phyloP scores from a whole-genome alignment of 768 basidiomycete species.

The Lactarius hatsudake region DNA sequence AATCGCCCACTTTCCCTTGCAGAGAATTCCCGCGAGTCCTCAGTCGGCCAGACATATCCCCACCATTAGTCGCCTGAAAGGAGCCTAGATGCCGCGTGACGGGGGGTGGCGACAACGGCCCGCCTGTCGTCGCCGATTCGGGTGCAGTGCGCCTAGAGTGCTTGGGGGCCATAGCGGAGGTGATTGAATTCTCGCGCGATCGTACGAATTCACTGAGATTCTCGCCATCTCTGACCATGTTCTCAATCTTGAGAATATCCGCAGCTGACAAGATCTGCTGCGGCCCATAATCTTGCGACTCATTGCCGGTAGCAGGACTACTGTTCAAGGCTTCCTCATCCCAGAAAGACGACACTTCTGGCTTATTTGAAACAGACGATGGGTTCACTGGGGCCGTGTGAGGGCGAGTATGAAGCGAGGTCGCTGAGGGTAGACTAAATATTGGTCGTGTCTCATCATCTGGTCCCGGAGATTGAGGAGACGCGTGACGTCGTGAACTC shows the following conservation, averaged over 20 bases:
- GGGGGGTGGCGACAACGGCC: constrained; percentile 10
- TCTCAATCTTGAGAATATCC: constrained; percentile 61
- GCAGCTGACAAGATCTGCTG: constrained; percentile 68
- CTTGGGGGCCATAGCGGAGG: constrained; percentile 19
- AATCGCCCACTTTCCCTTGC: background rate
- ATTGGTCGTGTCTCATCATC: constrained; percentile 58
- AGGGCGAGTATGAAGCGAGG: constrained; percentile 3
- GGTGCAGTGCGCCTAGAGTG: background rate
- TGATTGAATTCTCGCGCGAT: constrained; percentile 16
- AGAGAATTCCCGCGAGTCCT: constrained; percentile 14
- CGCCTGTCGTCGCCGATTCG: background rate
- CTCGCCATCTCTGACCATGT: constrained; percentile 40
- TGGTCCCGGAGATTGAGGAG: constrained; percentile 41
- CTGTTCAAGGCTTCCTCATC: constrained; percentile 43
- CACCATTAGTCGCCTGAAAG: background rate
- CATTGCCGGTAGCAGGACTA: constrained; percentile 38
- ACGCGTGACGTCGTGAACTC: constrained; percentile 47
- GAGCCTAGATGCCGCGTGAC: constrained; percentile 6
- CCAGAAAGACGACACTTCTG: constrained; percentile 41
- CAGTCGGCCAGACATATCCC: background rate
- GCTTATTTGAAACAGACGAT: background rate
- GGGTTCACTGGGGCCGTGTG: constrained; percentile 7
- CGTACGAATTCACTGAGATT: constrained; percentile 16
- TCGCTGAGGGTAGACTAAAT: constrained; percentile 41
- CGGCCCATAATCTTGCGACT: constrained; percentile 49